Base-by-base conservation (phyloP, 495 filamentous ascomycete genomes). In the Ramalina intermedia region DNA sequence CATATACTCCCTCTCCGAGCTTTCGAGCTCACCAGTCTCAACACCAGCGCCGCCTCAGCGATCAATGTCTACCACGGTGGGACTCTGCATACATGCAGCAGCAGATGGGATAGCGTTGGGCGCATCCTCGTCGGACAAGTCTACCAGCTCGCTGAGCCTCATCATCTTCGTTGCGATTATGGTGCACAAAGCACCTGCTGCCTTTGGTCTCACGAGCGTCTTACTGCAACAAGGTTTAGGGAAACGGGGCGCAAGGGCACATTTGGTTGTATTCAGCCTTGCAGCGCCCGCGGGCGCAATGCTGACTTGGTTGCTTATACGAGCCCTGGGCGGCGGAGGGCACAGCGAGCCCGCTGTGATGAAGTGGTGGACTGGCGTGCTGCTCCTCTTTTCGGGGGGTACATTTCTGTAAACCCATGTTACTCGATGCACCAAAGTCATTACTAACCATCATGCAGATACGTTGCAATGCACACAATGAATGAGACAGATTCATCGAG, bases 391-490 rank as follows among this genome's bases (percentile, higher is more conserved):
- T 61, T 93, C 85, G 13, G 91, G 81, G 2, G 91, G 91, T 14
- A 98, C 91, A 3, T 98, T 98, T 62, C 68, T 98, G 87, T 95
- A 66, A 75, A 85, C 74, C 9, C 48, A 37, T 26, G 40, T 47
- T 24, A 21, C 8, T 29, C 6, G 2, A 36, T 33, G n/a, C 14
- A 21, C 20, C 16, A 26, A 13, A 12, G 18, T 7, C 7, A 1
- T 44, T 3, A 18, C 49, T 51, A 24, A 52, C 14, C 5, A 16
- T 5, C 2, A 4, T 18, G 11, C 47, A 94, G 88, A 60, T 96
- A 98, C 59, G 91, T 98, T 24, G 93, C 91, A 2, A 94, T 96
- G 90, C 91, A 98, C 60, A 87, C 88, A 3, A 95, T 96, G 87
- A 86, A 90, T 60, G 87, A 94, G 57, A 80, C 82, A 40, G 76